Base-by-base conservation (phyloP, 1,139 yeast genomes). In the Chernovozyma sophiae-reginae region DNA sequence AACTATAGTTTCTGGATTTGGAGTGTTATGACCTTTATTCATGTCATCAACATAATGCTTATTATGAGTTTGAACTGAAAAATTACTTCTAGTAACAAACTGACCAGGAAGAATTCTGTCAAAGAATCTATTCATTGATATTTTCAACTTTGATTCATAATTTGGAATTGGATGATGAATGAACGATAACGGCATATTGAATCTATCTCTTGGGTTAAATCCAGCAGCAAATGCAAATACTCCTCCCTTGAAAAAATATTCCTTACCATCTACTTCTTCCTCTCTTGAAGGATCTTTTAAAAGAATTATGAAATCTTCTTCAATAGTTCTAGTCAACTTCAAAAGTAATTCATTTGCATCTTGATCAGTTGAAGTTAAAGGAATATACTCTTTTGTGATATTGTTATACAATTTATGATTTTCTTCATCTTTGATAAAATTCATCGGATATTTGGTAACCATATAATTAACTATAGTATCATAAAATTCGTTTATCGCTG, bases 191-290 rank as follows among this genome's bases (percentile, higher is more conserved):
- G 82, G 82, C 33, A 56, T 65, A 43, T 77, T 67, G 49, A 81
- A 68, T 40, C 82, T 71, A 28, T 64, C 69, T 6, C 55, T 50
- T 2, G 90, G 92, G 45, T 80, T 74, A 54, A 85, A 85, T 0
- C 92, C 94, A 3, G 85, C 81, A 0, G 94, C 89, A 60, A 81
- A 83, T 3, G 79, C 79, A 51, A 81, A 74, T 0, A 77, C 63
- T 0, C 86, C 86, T 1, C 77, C 84, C 43, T 82, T 72, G 50
- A 81, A 68, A 40, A 69, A 68, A 54, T 81, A 83, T 55, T 83
- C 86, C 10, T 68, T 65, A 1, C 72, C 71, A 30, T 70, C 72
- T 12, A 65, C 68, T 28, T 61, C 66, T 12, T 60, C 50, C 10
- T 56, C 58, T 26, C 58, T 49, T 1, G 48, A 32, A 2, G 69